These are phyloP conservation scores for Aspergillus hiratsukae DNA, from an alignment of 2,329 filamentous ascomycete genomes.

Conservation along the genomic window DNA sequence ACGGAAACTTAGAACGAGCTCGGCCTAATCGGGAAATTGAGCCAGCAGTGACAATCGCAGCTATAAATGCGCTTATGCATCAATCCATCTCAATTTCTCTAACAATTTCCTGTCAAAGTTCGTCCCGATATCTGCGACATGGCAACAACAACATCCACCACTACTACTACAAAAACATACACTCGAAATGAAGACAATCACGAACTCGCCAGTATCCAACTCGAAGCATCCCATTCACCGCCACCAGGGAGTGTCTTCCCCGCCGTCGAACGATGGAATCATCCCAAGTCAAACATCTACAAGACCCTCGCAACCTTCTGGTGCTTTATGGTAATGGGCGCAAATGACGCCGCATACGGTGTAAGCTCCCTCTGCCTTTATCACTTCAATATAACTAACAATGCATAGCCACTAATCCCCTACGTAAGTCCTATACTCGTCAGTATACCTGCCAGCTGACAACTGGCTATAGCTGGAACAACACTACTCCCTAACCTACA, in stretches of 20 bases:
- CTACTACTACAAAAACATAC: background rate
- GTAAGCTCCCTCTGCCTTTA: conserved; percentile 33
- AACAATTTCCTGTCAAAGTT: no score
- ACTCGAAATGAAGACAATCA: background rate
- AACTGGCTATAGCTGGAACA: conserved; percentile 33
- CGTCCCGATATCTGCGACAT: background rate
- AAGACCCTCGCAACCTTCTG: conserved; percentile 53
- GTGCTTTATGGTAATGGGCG: conserved; percentile 55
- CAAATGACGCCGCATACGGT: conserved; percentile 57
- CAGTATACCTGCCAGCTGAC: no score
- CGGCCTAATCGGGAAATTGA: background rate
- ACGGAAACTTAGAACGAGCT: background rate
- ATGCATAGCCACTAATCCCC: conserved; percentile 41
- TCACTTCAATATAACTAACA: conserved; percentile 1
- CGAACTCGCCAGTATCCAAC: background rate
- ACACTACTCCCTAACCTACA: conserved; percentile 45
- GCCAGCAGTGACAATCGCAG: background rate
- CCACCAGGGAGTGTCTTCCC: background rate
- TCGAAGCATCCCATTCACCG: background rate
- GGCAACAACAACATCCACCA: background rate
- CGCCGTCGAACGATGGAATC: conserved; percentile 40
- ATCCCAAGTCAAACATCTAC: conserved; percentile 46
- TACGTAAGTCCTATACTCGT: conserved; percentile 40
- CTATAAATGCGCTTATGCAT: background rate
- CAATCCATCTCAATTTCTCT: background rate